A percentile compares a stretch with the other conserved stretches of the same genome.
Evolutionary conservation across 2,329 filamentous ascomycete species (phyloP).

Genomic region (Laburnicola sp.): DNA sequence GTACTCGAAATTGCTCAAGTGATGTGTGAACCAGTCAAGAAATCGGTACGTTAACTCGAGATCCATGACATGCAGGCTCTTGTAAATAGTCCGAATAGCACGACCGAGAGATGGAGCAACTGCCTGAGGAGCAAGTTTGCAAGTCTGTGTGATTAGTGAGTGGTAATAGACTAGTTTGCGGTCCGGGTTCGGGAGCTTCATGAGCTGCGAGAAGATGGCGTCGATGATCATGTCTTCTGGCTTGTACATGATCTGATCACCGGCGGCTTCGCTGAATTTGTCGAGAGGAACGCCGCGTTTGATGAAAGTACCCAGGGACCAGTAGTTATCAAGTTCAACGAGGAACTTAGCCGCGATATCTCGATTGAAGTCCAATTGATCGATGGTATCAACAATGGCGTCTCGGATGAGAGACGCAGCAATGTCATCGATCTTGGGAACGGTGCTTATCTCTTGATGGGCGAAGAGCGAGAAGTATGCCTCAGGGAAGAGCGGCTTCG

Average conservation of each 20-base stretch:
- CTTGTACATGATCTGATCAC: conserved; percentile 84
- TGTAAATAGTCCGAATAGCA: conserved; percentile 89
- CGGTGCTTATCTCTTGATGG: conserved; percentile 84
- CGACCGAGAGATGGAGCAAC: conserved; percentile 91
- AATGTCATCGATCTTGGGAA: conserved; percentile 75
- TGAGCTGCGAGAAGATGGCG: conserved; percentile 92
- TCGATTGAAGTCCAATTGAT: conserved; percentile 89
- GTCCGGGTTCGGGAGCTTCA: conserved; percentile 82
- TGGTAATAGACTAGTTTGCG: conserved; percentile 98
- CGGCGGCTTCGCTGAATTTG: conserved; percentile 69
- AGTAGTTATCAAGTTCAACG: conserved; percentile 94
- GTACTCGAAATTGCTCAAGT: conserved; percentile 98
- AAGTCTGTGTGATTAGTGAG: conserved; percentile 88
- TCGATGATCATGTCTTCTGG: conserved; percentile 97
- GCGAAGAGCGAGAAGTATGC: conserved; percentile 91
- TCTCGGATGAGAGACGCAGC: conserved; percentile 84
- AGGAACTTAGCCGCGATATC: conserved; percentile 83
- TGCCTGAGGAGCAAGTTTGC: conserved; percentile 93
- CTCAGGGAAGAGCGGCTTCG: conserved; percentile 82
- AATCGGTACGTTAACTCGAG: conserved; percentile 85
- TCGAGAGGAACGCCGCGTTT: conserved; percentile 94
- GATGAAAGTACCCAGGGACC: conserved; percentile 84
- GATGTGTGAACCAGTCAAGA: conserved; percentile 96
- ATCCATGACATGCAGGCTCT: conserved; percentile 79
- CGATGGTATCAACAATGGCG: conserved; percentile 87